A percentile compares a stretch with the other conserved stretches of the same genome.
Conservation (phyloP, 139 green algal genomes). For the Coccomyxa sp. region DNA sequence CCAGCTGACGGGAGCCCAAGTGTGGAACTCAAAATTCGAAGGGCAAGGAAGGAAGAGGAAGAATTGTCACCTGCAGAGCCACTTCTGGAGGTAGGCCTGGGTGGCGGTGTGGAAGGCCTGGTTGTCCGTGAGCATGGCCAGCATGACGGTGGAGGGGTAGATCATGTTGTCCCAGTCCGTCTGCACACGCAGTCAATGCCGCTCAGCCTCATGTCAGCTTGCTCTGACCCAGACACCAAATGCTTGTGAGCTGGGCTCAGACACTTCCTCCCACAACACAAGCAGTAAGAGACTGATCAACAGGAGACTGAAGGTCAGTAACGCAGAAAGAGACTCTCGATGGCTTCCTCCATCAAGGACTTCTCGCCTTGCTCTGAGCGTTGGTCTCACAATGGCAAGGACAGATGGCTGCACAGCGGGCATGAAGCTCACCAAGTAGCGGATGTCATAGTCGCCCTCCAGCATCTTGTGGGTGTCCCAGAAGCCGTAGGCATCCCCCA, state of each 20-base stretch:
- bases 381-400: no score
- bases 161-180: slow-evolving; percentile 57
- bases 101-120: slow-evolving; percentile 26
- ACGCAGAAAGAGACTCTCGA: no score
- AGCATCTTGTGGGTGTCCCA: background rate
- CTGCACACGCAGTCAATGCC: background rate
- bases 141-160: slow-evolving; percentile 39
- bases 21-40: no score
- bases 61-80: slow-evolving; percentile 46
- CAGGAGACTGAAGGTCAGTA: background rate
- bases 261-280: background rate
- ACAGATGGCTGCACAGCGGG: no score
- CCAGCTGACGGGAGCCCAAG: no score
- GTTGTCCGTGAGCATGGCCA: slow-evolving; percentile 46
- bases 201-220: background rate
- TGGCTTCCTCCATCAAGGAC: no score
- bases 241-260: background rate
- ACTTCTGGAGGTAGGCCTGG: slow-evolving; percentile 37
- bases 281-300: background rate
- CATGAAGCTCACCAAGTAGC: background rate
- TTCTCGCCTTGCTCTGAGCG: no score
- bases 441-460: slow-evolving; percentile 1
- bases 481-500: slow-evolving; percentile 34
- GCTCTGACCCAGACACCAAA: background rate
- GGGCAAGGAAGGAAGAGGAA: no score